Percentiles rank a stretch among this genome's conserved stretches.
phyloP scores from a whole-genome alignment of 805 yeast species.

The Spathaspora passalidarum region DNA sequence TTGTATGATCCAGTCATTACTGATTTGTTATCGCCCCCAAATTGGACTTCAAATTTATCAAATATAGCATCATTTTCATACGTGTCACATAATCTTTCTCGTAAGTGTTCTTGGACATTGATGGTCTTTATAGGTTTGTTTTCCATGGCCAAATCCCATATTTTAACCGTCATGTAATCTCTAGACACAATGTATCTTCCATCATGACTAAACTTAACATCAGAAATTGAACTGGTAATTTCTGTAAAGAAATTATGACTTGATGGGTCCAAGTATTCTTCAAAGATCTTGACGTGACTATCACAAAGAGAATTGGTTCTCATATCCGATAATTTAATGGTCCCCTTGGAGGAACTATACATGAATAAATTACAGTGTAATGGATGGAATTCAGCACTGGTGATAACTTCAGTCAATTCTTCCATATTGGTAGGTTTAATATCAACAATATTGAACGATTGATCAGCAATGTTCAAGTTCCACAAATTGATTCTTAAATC shows the following conservation, averaged over 20 bases:
- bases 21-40: slow-evolving; percentile 87
- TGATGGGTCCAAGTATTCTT: slow-evolving; percentile 89
- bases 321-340: slow-evolving; percentile 95
- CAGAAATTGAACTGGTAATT: slow-evolving; percentile 90
- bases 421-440: slow-evolving; percentile 98
- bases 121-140: slow-evolving; percentile 91
- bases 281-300: slow-evolving; percentile 79
- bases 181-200: slow-evolving; percentile 96
- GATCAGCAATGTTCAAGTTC: slow-evolving; percentile 93
- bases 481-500: slow-evolving; percentile 93
- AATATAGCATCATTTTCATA: slow-evolving; percentile 98
- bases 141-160: slow-evolving; percentile 99
- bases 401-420: slow-evolving; percentile 95
- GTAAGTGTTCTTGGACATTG: slow-evolving; percentile 90
- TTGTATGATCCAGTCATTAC: slow-evolving; percentile 97
- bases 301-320: slow-evolving; percentile 93
- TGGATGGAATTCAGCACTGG: slow-evolving; percentile 96
- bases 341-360: slow-evolving; percentile 94
- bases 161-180: slow-evolving; percentile 94
- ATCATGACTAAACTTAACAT: slow-evolving; percentile 85
- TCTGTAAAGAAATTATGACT: slow-evolving; percentile 96
- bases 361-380: slow-evolving; percentile 85
- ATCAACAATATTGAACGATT: slow-evolving; percentile 94
- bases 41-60: slow-evolving; percentile 96
- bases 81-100: slow-evolving; percentile 92